Evolutionary conservation across 108 stramenopile species (phyloP).

Genomic region (Fragilariopsis cylindrus): DNA sequence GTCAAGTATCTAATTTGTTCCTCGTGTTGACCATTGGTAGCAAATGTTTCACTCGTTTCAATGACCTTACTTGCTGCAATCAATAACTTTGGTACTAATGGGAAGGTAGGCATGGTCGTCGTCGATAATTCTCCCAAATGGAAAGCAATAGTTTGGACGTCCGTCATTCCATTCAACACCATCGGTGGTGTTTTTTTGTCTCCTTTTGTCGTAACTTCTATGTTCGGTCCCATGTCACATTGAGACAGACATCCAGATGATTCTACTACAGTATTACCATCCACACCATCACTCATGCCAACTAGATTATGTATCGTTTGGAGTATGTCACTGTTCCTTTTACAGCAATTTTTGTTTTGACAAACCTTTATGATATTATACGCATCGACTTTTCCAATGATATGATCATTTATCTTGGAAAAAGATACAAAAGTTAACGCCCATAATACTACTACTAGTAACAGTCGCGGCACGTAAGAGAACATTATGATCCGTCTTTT

Average conservation of each 20-base stretch:
- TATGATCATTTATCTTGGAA: too few species aligned
- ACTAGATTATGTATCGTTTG: slow-evolving; percentile 15
- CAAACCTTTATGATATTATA: slow-evolving; percentile 26
- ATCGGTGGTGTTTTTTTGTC: neutral
- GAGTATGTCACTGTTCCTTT: slow-evolving; percentile 21
- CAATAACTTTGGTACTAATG: slow-evolving; percentile 24
- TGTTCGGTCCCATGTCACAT: slow-evolving; percentile 37
- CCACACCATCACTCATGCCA: neutral
- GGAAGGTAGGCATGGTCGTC: neutral
- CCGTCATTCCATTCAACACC: slow-evolving; percentile 19
- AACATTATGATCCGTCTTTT: too few species aligned
- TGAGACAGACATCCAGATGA: slow-evolving; percentile 35
- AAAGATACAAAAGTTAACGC: too few species aligned
- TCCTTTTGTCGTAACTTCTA: slow-evolving; percentile 7
- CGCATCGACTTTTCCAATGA: neutral
- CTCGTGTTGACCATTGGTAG: slow-evolving; percentile 32
- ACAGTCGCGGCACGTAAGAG: too few species aligned
- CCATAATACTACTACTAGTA: too few species aligned
- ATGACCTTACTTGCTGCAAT: slow-evolving; percentile 33
- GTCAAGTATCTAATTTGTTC: slow-evolving; percentile 24
- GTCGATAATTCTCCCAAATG: slow-evolving; percentile 19
- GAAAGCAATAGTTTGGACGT: slow-evolving; percentile 15
- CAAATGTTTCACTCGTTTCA: slow-evolving; percentile 27
- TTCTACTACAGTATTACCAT: slow-evolving; percentile 20
- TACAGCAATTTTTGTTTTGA: slow-evolving; percentile 40